These are phyloP conservation scores for Cystobasidium pallidum DNA, from an alignment of 1,284 basidiomycete genomes.

Conservation along the genomic window DNA sequence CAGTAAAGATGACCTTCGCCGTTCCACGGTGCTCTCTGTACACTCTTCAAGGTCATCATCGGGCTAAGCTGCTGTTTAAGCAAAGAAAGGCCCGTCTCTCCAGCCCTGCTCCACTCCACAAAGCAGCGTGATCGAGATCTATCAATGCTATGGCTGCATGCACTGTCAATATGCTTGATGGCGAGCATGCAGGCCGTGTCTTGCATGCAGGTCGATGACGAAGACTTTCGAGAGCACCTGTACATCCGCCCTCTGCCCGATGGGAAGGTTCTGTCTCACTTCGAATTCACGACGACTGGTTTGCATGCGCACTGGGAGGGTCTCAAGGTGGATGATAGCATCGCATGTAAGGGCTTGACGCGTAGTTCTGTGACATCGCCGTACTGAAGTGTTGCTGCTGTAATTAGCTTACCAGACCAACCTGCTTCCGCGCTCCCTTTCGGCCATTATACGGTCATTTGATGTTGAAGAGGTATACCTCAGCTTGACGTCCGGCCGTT, in stretches of 20 bases:
- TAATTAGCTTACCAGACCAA: slow-evolving; percentile 73
- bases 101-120: slow-evolving; percentile 3
- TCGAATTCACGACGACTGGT: slow-evolving; percentile 75
- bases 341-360: slow-evolving; percentile 15
- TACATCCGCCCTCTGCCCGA: slow-evolving; percentile 74
- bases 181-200: not conserved
- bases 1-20: no score
- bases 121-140: not conserved
- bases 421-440: slow-evolving; percentile 79
- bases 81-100: not conserved
- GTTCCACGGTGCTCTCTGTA: no score
- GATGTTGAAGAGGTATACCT: slow-evolving; percentile 87
- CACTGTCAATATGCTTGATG: not conserved
- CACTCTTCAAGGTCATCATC: no score
- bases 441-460: slow-evolving; percentile 81
- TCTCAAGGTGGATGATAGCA: slow-evolving; percentile 58
- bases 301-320: slow-evolving; percentile 55
- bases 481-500: slow-evolving; percentile 83
- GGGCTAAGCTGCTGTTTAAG: not conserved
- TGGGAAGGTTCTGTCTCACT: slow-evolving; percentile 80
- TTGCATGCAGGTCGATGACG: slow-evolving; percentile 20
- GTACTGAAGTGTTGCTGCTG: slow-evolving; percentile 12
- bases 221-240: slow-evolving; percentile 65
- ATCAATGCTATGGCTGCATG: slow-evolving; percentile 1
- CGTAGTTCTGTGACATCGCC: slow-evolving; percentile 1